Base-by-base conservation (phyloP, 2,329 filamentous ascomycete genomes). In the Botrytis elliptica region DNA sequence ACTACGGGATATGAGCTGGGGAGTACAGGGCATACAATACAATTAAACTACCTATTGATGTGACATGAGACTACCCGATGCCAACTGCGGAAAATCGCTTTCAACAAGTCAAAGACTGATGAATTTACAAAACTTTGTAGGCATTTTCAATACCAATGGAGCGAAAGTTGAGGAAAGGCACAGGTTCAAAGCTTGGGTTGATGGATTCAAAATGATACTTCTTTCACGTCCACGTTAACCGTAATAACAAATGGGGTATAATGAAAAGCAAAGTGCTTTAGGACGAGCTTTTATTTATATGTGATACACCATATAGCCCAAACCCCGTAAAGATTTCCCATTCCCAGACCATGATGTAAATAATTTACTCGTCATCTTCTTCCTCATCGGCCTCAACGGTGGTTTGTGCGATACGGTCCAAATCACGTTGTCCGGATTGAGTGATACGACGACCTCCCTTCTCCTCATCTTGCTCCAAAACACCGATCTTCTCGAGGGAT, bases 391-490 rank as follows among this genome's bases (percentile, higher is more conserved):
- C 90, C 87, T 92, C 90, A 80, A 90, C 88, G 74, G 90, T 93
- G 83, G 92, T 94, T 88, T 93, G 91, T 83, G 93, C 93, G 82
- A 95, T 95, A 87, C 90, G 95, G 89, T 98, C 96, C 90, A 99
- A 90, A 92, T 99, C 96, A 89, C 96, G 93, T 91, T 98, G 95
- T 84, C 96, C 96, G 83, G 91, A 91, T 90, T 98, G 94, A 82
- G 96, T 98, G 88, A 99, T 98, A 85, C 96, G 92, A 84, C 96
- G 93, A 83, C 96, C 96, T 86, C 96, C 96, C 91, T 97, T 97
- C 80, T 98, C 95, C 90, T 98, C 95, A 82, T 98, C 95, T 83
- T 93, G 88, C 92, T 99, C 96, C 77, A 99, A 88, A 81, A 99
- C 95, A 85, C 95, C 95, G 82, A 99, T 98, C 93, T 98, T 98